Evolutionary conservation across 2,329 filamentous ascomycete species (phyloP), one percentile per base, ranked within the genome.

Genomic region (Exophiala xenobiotica): DNA sequence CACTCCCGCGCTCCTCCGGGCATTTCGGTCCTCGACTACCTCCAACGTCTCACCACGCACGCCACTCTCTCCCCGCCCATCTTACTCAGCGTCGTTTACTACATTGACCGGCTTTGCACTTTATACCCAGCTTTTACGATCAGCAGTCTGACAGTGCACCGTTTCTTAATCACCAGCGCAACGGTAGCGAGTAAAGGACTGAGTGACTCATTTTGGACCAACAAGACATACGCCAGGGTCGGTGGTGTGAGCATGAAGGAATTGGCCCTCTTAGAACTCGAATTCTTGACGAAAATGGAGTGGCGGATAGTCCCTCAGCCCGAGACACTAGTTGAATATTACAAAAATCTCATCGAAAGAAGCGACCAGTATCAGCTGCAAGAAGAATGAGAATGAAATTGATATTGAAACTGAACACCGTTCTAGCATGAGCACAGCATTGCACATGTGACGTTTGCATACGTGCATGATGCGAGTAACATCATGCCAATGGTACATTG

Each of bases 71-170:
- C 90, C 5, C 91, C 93, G 9, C 92, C 93, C 0, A 86, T 99
- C 44, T 78, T 99, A n/a, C 81, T 99, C 27, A 93, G 91, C 62
- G 97, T 99, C 90, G 93, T 99, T 51, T 99, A 95, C 67, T 99
- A 97, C 65, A 97, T 99, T 64, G 93, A 99, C 72, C 86, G 90
- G 24, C 79, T 99, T 18, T 99, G 92, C 70, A 86, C 88, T 8
- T 77, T 95, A 53, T 99, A 96, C 67, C 87, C 89, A 2, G 88
- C 92, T 40, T 99, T 99, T 69, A 96, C 91, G 22, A 95, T 99
- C 62, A 96, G 91, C 67, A 96, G 90, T 40, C 78, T 99, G 16
- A 99, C 93, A 0, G 92, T 99, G 2, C 93, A 99, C 73, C 90
- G 93, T 6, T 99, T 97, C 65, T 80, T 99, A 7, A 99, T 99